Evolutionary conservation across 1,139 yeast genomes (phyloP).

Genomic region (Pichiaceae sp.): DNA sequence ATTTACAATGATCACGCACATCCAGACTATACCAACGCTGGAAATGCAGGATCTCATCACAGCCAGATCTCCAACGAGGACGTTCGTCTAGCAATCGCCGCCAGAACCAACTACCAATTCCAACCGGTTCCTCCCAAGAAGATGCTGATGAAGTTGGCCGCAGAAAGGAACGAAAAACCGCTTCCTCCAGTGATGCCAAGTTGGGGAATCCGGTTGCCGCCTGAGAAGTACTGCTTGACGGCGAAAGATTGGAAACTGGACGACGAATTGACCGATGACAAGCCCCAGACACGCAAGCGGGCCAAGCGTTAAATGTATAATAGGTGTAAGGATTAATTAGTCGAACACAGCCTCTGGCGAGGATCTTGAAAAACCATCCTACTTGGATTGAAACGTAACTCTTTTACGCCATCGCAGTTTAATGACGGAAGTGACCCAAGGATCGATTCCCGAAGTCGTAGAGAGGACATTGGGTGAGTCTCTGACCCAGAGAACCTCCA

Average conservation of each 20-base stretch:
- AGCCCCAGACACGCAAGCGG: no score
- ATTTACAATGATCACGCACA: slow-evolving; percentile 79
- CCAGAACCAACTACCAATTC: slow-evolving; percentile 89
- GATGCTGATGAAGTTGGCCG: slow-evolving; percentile 79
- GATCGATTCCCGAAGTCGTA: slow-evolving; percentile 48
- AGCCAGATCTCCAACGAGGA: slow-evolving; percentile 75
- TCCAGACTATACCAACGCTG: slow-evolving; percentile 27
- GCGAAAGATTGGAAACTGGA: slow-evolving; percentile 65
- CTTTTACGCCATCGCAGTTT: no score
- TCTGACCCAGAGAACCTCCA: slow-evolving; percentile 42
- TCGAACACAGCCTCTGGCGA: no score
- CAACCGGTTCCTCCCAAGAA: slow-evolving; percentile 93
- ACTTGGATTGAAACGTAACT: not conserved
- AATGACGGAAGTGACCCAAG: slow-evolving; percentile 32
- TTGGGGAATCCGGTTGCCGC: slow-evolving; percentile 92
- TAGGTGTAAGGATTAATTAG: no score
- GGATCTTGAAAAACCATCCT: not conserved
- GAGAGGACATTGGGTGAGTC: slow-evolving; percentile 46
- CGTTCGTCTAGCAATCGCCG: slow-evolving; percentile 83
- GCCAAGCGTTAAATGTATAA: slow-evolving; percentile 1
- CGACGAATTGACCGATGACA: slow-evolving; percentile 29
- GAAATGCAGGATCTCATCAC: slow-evolving; percentile 29
- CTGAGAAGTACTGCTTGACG: slow-evolving; percentile 92
- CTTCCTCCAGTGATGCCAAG: slow-evolving; percentile 88
- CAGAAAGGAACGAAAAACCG: slow-evolving; percentile 81